Evolutionary conservation across 441 rosid species (phyloP).

Genomic region (Eruca vesicaria): DNA sequence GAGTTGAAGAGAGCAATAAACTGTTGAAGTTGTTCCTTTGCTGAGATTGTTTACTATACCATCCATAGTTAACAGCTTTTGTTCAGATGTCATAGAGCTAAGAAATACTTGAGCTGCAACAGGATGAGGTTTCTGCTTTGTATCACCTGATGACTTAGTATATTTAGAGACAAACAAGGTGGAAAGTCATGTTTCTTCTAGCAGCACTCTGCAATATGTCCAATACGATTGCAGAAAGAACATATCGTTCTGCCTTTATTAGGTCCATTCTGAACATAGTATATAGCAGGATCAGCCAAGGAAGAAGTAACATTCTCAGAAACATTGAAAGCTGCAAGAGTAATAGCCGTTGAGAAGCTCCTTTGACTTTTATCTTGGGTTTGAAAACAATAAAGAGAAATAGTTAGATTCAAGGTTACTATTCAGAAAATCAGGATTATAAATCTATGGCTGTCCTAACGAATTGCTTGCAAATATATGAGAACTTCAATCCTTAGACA

Average conservation of each 20-base stretch:
- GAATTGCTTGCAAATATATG: too few species aligned
- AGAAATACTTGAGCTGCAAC: not conserved
- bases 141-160: too few species aligned
- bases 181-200: not conserved
- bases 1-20: not conserved
- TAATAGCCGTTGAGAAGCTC: not conserved
- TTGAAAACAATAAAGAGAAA: too few species aligned
- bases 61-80: not conserved
- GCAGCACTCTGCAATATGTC: not conserved
- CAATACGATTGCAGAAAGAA: not conserved
- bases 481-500: too few species aligned
- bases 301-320: too few species aligned
- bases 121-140: not conserved
- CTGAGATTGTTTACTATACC: too few species aligned
- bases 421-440: too few species aligned
- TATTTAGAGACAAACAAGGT: not conserved
- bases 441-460: too few species aligned
- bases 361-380: not conserved
- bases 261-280: not conserved
- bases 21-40: not conserved
- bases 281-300: not conserved
- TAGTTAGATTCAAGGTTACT: too few species aligned
- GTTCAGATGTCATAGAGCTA: too few species aligned
- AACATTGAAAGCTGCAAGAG: not conserved
- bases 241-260: not conserved